Evolutionary conservation across 331 rosid species (phyloP), one percentile per base, ranked within the genome.

Genomic region (Phaseolus coccineus): DNA sequence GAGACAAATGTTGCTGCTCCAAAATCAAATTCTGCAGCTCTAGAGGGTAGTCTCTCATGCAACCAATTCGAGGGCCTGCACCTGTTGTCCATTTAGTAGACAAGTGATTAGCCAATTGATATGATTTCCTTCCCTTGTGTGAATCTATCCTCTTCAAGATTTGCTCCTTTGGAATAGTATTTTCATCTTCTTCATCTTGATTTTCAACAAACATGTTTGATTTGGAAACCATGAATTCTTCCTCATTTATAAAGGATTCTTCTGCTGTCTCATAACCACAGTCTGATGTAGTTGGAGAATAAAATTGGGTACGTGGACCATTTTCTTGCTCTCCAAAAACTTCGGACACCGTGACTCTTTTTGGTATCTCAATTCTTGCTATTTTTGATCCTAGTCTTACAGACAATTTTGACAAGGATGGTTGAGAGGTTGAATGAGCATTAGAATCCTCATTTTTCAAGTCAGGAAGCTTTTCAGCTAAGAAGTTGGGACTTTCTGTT

Each of bases 41-140:
- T 1, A 84, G 63, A 39, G 97, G 97, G 76, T 92, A 94, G 76
- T 94, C 98, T 82, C 98, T 88, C 98, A 94, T 90, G 84, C 97
- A 94, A 67, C 94, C 96, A 46, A 94, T 92, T 25, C 98, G 82
- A 3, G 98, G 98, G n/a, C 94, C 97, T 5, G 89, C 96, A 46
- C 94, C 98, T 4, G 94, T 94, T 74, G 96, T 82, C 98, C 97
- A 94, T 81, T 70, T 90, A 15, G 89, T 86, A 19, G 86, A 61
- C 39, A 94, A 82, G 3, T 90, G 94, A 57, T 84, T 11, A 7
- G 91, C 97, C 86, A 91, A 76, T 80, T 94, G 97, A 73, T 89
- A 91, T 47, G 98, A 89, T 8, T 84, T 87, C 90, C 77, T 84
- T 79, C 90, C 90, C 74, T 94, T 90, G 73, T 92, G 97, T 30